Conservation (phyloP, 2,329 filamentous ascomycete species). For the Fusarium tjaetaba region DNA sequence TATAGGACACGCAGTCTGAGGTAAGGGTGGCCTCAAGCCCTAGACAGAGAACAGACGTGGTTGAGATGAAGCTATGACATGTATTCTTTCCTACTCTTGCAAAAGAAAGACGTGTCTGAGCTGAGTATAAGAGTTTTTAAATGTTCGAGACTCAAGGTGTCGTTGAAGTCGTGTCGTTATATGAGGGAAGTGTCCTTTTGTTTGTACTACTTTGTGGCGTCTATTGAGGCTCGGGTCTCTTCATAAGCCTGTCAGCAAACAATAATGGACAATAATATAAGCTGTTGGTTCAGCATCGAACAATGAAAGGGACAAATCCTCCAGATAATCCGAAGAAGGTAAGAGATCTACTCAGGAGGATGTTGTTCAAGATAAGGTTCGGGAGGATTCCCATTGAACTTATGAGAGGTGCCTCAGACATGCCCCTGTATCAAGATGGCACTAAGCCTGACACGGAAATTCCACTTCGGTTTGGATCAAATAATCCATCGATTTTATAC, state of each 20-base stretch:
- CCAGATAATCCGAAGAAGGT: background rate
- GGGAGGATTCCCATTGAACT: background rate
- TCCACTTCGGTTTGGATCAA: background rate
- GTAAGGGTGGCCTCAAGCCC: background rate
- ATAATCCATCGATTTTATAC: constrained; percentile 4
- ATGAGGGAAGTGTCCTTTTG: constrained; percentile 18
- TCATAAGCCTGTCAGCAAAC: background rate
- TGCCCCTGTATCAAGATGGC: constrained; percentile 2
- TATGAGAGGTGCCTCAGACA: background rate
- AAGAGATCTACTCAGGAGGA: background rate
- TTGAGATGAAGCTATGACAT: background rate
- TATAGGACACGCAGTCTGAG: background rate
- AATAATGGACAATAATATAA: background rate
- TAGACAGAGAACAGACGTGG: background rate
- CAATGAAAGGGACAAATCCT: background rate
- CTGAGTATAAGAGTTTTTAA: background rate
- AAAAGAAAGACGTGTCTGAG: background rate
- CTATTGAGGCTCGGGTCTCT: constrained; percentile 19
- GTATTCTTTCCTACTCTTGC: background rate
- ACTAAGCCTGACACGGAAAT: constrained; percentile 38
- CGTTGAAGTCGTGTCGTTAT: background rate
- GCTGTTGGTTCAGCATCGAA: background rate
- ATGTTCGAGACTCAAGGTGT: background rate
- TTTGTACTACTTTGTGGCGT: constrained; percentile 30
- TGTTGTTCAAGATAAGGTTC: constrained; percentile 16